phyloP scores from a whole-genome alignment of 495 filamentous ascomycete genomes.

The Hypoxylon cercidicola region DNA sequence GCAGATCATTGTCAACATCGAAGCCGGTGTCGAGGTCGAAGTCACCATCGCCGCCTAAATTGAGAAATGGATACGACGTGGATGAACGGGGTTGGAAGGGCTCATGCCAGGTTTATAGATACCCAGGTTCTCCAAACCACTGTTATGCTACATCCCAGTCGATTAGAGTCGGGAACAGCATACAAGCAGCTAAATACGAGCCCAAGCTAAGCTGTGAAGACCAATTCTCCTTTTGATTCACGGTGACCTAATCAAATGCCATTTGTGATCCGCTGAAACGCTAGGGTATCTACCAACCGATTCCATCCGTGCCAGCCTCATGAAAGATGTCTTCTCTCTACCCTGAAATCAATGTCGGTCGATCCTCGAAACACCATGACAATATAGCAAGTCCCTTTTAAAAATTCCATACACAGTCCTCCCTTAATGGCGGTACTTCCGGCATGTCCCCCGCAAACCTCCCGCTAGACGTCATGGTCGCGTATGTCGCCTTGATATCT shows the following conservation, averaged over 20 bases:
- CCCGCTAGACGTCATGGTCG: conserved; percentile 67
- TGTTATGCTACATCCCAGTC: conserved; percentile 3
- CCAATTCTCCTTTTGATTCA: not conserved
- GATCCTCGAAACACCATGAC: conserved; percentile 4
- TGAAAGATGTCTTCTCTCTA: no score
- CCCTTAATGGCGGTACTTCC: conserved; percentile 74
- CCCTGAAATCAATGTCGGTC: not conserved
- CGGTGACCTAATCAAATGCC: not conserved
- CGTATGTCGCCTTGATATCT: conserved; percentile 64
- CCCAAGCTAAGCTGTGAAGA: not conserved
- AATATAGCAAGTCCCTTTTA: conserved; percentile 42
- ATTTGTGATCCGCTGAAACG: conserved; percentile 15
- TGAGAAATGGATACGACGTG: conserved; percentile 13
- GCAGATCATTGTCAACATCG: conserved; percentile 99
- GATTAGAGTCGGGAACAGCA: conserved; percentile 5
- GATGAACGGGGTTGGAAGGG: conserved; percentile 6
- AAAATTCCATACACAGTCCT: conserved; percentile 78
- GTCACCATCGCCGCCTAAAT: conserved; percentile 97
- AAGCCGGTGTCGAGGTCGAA: conserved; percentile 99
- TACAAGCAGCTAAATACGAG: conserved; percentile 16
- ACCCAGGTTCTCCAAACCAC: conserved; percentile 9
- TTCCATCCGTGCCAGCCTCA: no score
- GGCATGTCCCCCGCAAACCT: conserved; percentile 74
- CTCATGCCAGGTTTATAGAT: conserved; percentile 13
- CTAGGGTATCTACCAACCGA: conserved; percentile 30